Percentiles rank a stretch among this genome's conserved stretches.
These are phyloP conservation scores for Akanthomyces dipterigenus DNA, from an alignment of 2,329 filamentous ascomycete genomes.

Conservation along the genomic window DNA sequence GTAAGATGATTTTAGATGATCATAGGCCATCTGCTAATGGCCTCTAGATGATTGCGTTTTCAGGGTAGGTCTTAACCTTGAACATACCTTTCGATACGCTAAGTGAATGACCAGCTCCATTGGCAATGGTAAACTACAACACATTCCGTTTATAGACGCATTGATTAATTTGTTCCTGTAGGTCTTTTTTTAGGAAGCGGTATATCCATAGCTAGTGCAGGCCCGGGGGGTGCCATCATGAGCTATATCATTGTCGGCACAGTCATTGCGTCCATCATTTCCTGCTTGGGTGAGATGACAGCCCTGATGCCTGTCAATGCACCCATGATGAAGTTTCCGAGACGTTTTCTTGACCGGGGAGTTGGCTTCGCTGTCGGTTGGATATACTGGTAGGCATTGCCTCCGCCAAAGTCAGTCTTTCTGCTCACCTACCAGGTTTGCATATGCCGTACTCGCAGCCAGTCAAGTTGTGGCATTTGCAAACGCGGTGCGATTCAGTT, in stretches of 20 bases:
- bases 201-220: conserved; percentile 31
- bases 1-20: conserved; percentile 16
- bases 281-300: conserved; percentile 35
- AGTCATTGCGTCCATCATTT: conserved; percentile 35
- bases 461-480: conserved; percentile 30
- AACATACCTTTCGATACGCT: neutral
- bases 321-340: conserved; percentile 32
- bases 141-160: too few relatives aligned
- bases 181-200: conserved; percentile 35
- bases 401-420: neutral
- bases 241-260: conserved; percentile 35
- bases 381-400: conserved; percentile 28
- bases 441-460: conserved; percentile 28
- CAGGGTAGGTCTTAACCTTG: conserved; percentile 25
- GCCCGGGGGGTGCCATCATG: conserved; percentile 33
- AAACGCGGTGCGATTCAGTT: conserved; percentile 28
- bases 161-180: conserved; percentile 7
- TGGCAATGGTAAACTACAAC: conserved; percentile 28
- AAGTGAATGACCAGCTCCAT: conserved; percentile 17
- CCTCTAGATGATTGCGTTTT: conserved; percentile 36
- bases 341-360: conserved; percentile 29
- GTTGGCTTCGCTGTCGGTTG: conserved; percentile 33
- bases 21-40: conserved; percentile 5
- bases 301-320: conserved; percentile 33
- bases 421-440: conserved; percentile 24